Conservation (phyloP, 2,329 filamentous ascomycete genomes). For the Davidsoniella virescens region DNA sequence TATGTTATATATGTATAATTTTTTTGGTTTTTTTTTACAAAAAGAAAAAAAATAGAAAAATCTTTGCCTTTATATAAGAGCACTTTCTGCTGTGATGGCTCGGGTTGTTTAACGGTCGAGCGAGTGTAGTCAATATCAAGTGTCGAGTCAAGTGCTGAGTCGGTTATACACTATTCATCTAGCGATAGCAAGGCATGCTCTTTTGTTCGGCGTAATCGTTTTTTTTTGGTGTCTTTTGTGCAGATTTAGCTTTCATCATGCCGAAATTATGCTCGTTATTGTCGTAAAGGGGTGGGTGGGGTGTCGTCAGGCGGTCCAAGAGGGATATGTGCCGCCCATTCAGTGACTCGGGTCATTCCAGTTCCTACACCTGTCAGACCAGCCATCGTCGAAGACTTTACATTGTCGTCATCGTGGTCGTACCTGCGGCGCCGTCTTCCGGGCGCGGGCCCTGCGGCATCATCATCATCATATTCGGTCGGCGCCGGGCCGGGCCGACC, state of each 20-base stretch:
- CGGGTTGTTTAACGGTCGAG: no score
- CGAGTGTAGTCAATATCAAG: no score
- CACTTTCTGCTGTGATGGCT: no score
- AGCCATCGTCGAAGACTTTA: constrained; percentile 28
- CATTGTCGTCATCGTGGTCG: constrained; percentile 9
- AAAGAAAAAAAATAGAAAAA: no score
- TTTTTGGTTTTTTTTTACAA: no score
- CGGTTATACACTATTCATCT: no score
- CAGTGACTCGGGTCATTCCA: constrained; percentile 31
- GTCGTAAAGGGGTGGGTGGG: constrained; percentile 2
- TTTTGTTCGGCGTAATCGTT: background rate
- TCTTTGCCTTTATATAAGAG: no score
- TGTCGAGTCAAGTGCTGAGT: no score
- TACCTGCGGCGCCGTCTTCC: constrained; percentile 13
- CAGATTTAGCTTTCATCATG: no score
- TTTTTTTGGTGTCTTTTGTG: background rate
- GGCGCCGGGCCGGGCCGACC: constrained; percentile 4
- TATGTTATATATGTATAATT: no score
- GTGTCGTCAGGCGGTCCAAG: constrained; percentile 24
- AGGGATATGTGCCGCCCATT: constrained; percentile 33
- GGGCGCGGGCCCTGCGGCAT: constrained; percentile 11
- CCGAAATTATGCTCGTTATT: background rate
- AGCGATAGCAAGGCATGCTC: background rate
- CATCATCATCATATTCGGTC: constrained; percentile 12
- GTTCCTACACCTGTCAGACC: constrained; percentile 29